Percentiles rank a stretch among this genome's conserved stretches.
Conservation (phyloP, 2,329 filamentous ascomycete species). For the Podosphaera fusca region DNA sequence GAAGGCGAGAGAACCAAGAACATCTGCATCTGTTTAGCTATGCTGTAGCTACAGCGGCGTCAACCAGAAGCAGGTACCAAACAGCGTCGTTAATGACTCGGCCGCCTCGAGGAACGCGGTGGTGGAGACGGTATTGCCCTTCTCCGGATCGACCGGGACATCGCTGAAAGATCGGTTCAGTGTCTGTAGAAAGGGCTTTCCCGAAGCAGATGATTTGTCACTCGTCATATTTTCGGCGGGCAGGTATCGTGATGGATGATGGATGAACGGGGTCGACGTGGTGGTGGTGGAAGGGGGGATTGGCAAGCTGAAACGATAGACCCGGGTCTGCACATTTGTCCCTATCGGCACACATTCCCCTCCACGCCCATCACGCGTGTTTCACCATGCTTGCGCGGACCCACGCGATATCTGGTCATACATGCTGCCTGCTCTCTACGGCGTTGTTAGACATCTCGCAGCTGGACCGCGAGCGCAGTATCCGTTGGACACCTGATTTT, state of each 20-base stretch:
- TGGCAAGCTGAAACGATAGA: no score
- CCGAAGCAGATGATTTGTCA: conserved; percentile 12
- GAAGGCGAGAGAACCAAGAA: conserved; percentile 53
- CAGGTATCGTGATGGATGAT: neutral
- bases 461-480: no score
- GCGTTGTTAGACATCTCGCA: no score
- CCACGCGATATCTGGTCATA: no score
- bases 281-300: no score
- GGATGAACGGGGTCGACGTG: no score
- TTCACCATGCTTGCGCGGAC: no score
- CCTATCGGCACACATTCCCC: no score
- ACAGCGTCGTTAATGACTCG: conserved; percentile 67
- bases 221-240: conserved; percentile 8
- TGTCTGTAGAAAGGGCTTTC: conserved; percentile 57
- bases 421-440: no score
- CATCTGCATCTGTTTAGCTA: conserved; percentile 21
- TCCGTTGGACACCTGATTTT: no score
- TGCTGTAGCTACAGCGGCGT: neutral
- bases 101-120: conserved; percentile 77
- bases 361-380: no score
- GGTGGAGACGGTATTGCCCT: conserved; percentile 59
- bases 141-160: conserved; percentile 51
- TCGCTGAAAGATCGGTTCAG: conserved; percentile 66
- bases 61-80: conserved; percentile 31
- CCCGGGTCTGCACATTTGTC: no score